Evolutionary conservation across 1,284 basidiomycete genomes (phyloP).

Genomic region (Rhodotorula sp.): DNA sequence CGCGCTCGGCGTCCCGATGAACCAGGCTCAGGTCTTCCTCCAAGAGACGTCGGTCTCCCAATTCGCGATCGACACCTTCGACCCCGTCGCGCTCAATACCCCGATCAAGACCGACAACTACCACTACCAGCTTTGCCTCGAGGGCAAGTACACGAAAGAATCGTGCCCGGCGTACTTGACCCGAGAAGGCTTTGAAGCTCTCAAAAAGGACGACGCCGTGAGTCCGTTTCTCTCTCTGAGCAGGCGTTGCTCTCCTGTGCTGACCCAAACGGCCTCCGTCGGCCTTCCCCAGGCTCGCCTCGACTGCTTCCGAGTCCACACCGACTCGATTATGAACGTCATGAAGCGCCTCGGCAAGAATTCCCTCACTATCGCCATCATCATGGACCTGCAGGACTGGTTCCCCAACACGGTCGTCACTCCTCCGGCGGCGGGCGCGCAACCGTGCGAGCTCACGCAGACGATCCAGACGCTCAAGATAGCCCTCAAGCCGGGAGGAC

Average conservation of each 20-base stretch:
- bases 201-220: slow-evolving; percentile 57
- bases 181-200: slow-evolving; percentile 61
- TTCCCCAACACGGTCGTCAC: slow-evolving; percentile 60
- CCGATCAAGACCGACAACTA: slow-evolving; percentile 48
- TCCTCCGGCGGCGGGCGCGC: slow-evolving; percentile 12
- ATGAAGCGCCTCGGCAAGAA: slow-evolving; percentile 51
- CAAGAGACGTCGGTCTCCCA: slow-evolving; percentile 61
- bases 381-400: slow-evolving; percentile 82
- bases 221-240: not conserved
- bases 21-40: slow-evolving; percentile 63
- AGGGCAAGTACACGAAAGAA: slow-evolving; percentile 33
- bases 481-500: slow-evolving; percentile 63
- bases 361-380: slow-evolving; percentile 64
- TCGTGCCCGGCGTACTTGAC: slow-evolving; percentile 66
- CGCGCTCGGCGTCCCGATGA: slow-evolving; percentile 65
- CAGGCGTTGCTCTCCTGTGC: too few relatives aligned
- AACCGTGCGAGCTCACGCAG: slow-evolving; percentile 49
- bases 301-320: slow-evolving; percentile 72
- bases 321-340: slow-evolving; percentile 70
- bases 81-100: slow-evolving; percentile 61
- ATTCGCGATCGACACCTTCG: slow-evolving; percentile 56
- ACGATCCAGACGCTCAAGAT: slow-evolving; percentile 60
- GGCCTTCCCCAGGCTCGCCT: slow-evolving; percentile 49
- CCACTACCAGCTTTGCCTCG: slow-evolving; percentile 54
- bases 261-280: not conserved